Conservation (phyloP, 1,284 basidiomycete species). For the Ceratobasidium sp. region DNA sequence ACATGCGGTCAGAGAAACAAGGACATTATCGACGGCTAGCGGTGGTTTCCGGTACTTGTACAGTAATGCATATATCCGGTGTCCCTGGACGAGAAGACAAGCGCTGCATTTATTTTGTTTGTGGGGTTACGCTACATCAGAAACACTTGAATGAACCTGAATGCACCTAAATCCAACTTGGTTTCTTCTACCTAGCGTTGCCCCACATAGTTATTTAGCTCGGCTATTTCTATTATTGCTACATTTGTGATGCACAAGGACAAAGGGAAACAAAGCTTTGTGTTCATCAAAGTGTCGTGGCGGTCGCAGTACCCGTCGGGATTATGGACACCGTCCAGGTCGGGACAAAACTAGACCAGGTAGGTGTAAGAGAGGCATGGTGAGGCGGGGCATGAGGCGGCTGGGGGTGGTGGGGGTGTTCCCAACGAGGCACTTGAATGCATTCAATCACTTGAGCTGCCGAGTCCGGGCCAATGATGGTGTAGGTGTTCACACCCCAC, state of each 20-base stretch:
- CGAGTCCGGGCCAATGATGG: constrained; percentile 5
- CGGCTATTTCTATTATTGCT: no score
- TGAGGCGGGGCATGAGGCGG: constrained; percentile 9
- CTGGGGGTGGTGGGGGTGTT: constrained; percentile 13
- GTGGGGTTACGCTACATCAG: no score
- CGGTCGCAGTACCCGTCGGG: no score
- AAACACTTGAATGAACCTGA: no score
- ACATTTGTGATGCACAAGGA: no score
- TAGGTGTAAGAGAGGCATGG: not conserved
- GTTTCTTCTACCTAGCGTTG: no score
- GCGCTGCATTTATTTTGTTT: no score
- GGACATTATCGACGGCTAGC: not conserved
- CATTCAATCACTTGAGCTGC: constrained; percentile 18
- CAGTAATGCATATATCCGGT: not conserved
- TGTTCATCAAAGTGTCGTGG: no score
- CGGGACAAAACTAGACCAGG: not conserved
- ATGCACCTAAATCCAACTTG: no score
- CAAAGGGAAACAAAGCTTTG: no score
- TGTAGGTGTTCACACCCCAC: constrained; percentile 15
- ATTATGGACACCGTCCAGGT: not conserved
- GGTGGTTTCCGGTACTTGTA: not conserved
- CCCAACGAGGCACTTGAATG: constrained; percentile 5
- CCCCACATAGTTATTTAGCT: no score
- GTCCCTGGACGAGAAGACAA: no score
- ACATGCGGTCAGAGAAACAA: constrained; percentile 9